phyloP scores from a whole-genome alignment of 257 asterid genomes.

The Solanum sitiens region DNA sequence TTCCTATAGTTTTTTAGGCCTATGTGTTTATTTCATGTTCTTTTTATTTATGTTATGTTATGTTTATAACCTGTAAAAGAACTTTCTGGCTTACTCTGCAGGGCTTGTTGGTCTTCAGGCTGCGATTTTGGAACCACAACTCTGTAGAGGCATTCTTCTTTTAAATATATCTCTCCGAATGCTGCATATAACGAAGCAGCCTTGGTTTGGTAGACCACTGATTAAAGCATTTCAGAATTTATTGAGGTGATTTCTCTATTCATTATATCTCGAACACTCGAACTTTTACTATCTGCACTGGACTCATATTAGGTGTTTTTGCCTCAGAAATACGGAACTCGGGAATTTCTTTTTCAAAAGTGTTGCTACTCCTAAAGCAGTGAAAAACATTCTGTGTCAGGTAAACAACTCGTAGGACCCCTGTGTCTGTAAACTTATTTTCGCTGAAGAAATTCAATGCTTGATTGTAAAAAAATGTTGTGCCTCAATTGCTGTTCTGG shows the following conservation, averaged over 20 bases:
- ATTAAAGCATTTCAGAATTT: constrained; percentile 72
- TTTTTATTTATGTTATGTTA: neutral
- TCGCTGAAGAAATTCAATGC: neutral
- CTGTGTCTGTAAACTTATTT: neutral
- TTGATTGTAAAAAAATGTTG: neutral
- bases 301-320: neutral
- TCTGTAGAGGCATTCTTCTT: constrained; percentile 71
- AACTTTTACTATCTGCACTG: neutral
- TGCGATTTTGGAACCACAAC: constrained; percentile 53
- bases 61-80: neutral
- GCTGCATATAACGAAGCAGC: constrained; percentile 90
- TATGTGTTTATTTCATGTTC: neutral
- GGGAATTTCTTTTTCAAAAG: constrained; percentile 62
- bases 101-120: constrained; percentile 98
- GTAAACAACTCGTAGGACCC: constrained; percentile 17
- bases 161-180: constrained; percentile 85
- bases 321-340: constrained; percentile 56
- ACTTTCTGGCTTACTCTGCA: constrained; percentile 10
- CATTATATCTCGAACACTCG: neutral
- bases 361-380: constrained; percentile 79
- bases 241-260: constrained; percentile 39
- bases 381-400: constrained; percentile 82
- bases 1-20: neutral
- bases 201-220: constrained; percentile 79
- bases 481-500: neutral